Conservation (phyloP, 169 alveolate genomes). For the Plasmodium relictum region DNA sequence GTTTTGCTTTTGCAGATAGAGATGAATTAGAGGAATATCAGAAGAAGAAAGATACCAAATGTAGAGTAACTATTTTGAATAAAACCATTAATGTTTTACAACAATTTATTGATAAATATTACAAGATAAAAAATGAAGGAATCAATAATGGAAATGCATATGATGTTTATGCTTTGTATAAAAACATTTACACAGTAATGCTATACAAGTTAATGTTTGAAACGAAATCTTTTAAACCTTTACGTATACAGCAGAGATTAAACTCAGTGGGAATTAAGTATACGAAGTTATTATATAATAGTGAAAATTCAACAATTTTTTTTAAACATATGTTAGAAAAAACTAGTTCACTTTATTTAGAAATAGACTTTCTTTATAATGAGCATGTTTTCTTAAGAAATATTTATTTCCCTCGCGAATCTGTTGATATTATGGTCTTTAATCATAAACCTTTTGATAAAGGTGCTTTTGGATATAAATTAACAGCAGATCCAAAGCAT, state of each 20-base stretch:
- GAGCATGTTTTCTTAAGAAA: conserved; percentile 65
- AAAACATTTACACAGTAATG: conserved; percentile 53
- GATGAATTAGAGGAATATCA: conserved; percentile 57
- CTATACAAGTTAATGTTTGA: conserved; percentile 60
- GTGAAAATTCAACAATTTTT: conserved; percentile 40
- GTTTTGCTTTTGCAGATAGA: conserved; percentile 67
- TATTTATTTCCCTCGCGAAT: conserved; percentile 28
- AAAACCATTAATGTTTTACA: conserved; percentile 40
- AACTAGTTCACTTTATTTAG: conserved; percentile 42
- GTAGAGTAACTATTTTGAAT: conserved; percentile 35
- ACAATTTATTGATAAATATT: conserved; percentile 61
- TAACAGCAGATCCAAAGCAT: conserved; percentile 19
- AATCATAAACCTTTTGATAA: conserved; percentile 52
- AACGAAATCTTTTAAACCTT: conserved; percentile 43
- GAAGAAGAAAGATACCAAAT: conserved; percentile 46
- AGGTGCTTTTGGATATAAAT: conserved; percentile 61
- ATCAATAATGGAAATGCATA: conserved; percentile 63
- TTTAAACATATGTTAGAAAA: conserved; percentile 32
- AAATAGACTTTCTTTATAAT: conserved; percentile 56
- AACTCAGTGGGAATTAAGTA: conserved; percentile 50
- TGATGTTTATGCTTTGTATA: conserved; percentile 29
- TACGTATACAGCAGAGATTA: conserved; percentile 58
- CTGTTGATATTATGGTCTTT: conserved; percentile 42
- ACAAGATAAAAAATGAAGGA: conserved; percentile 26
- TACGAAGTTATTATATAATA: conserved; percentile 55